These are phyloP conservation scores for Apocynum venetum DNA, from an alignment of 257 asterid genomes.

Conservation along the genomic window DNA sequence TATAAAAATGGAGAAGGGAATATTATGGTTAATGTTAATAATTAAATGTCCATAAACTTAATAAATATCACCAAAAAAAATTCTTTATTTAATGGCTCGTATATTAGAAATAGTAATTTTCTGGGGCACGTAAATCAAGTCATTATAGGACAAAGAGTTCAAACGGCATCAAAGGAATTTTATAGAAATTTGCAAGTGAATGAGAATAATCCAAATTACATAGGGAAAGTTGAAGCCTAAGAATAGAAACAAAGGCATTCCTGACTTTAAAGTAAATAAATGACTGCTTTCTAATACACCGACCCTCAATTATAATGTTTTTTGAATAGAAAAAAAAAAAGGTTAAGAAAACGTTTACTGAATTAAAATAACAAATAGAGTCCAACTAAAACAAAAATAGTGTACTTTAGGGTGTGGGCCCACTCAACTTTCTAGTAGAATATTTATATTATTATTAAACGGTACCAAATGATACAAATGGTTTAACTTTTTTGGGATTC, in stretches of 20 bases:
- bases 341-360: too few species aligned
- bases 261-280: slow-evolving; percentile 1
- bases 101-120: too few species aligned
- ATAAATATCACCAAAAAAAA: too few species aligned
- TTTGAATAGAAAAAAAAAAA: too few species aligned
- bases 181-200: slow-evolving; percentile 23
- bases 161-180: slow-evolving; percentile 18
- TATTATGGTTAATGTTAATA: too few species aligned
- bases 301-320: background rate
- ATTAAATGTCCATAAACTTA: too few species aligned
- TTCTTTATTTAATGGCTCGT: too few species aligned
- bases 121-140: too few species aligned
- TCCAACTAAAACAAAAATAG: background rate
- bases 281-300: background rate
- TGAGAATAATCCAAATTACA: slow-evolving; percentile 1
- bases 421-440: slow-evolving; percentile 3
- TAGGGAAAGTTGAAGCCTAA: slow-evolving; percentile 4
- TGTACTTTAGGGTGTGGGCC: background rate
- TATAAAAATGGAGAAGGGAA: too few species aligned
- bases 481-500: slow-evolving; percentile 34
- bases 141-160: background rate
- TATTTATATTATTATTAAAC: slow-evolving; percentile 17
- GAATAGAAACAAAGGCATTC: slow-evolving; percentile 24
- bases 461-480: slow-evolving; percentile 32
- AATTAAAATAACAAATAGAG: background rate